These are phyloP conservation scores for Umbelopsis isabellina DNA, from an alignment of 192 early-diverging fungal genomes.

Conservation along the genomic window DNA sequence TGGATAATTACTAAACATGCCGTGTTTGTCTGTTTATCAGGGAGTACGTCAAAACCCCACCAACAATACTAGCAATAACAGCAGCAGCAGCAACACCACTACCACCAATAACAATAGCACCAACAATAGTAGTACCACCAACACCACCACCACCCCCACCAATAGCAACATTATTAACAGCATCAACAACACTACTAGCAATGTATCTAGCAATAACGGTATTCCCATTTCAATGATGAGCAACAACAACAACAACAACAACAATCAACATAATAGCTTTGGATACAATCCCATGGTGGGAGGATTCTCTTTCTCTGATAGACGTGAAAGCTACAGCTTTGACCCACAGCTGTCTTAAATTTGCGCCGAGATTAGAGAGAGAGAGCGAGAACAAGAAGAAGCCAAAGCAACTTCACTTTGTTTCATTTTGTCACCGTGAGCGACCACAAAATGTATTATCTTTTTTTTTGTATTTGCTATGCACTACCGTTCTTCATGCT, in stretches of 20 bases:
- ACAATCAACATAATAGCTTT: constrained; percentile 24
- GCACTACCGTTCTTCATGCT: too few species aligned
- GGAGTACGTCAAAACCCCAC: constrained; percentile 22
- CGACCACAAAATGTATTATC: not conserved
- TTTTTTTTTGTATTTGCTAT: too few species aligned
- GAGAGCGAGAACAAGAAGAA: too few species aligned
- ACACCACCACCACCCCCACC: not conserved
- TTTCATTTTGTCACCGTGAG: not conserved
- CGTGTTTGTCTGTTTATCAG: not conserved
- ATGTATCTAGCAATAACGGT: constrained; percentile 22
- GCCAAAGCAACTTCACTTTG: too few species aligned
- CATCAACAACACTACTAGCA: constrained; percentile 18
- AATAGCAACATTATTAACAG: constrained; percentile 15
- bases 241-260: not conserved
- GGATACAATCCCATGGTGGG: constrained; percentile 23
- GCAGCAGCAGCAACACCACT: not conserved
- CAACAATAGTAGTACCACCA: not conserved
- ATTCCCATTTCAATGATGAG: constrained; percentile 22
- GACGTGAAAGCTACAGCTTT: constrained; percentile 28
- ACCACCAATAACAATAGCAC: constrained; percentile 21
- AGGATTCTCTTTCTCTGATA: constrained; percentile 21
- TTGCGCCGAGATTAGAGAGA: too few species aligned
- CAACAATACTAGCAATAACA: constrained; percentile 11
- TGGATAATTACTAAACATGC: not conserved
- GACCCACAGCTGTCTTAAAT: constrained; percentile 26